Percentiles rank a stretch among this genome's conserved stretches.
phyloP scores from a whole-genome alignment of 805 yeast species.

The Wickerhamiella azyma region DNA sequence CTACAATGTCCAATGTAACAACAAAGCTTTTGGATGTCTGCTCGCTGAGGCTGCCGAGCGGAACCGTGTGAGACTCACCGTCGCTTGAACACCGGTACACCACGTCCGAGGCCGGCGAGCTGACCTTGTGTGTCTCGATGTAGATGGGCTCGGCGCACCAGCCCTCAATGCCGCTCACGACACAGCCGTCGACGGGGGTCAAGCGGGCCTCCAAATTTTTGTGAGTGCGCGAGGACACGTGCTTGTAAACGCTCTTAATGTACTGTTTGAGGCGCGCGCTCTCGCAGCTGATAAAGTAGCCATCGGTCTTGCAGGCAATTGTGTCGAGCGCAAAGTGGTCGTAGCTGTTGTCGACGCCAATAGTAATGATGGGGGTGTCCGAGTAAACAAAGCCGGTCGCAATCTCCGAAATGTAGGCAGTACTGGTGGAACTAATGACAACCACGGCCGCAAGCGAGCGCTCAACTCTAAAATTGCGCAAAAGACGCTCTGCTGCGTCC shows the following conservation, averaged over 20 bases:
- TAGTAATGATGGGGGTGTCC: constrained; percentile 4
- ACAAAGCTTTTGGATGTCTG: background rate
- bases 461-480: constrained; percentile 4
- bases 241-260: background rate
- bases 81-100: background rate
- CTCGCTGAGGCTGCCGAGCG: constrained; percentile 4
- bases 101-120: background rate
- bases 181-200: background rate
- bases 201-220: constrained; percentile 4
- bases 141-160: background rate
- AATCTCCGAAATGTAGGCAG: background rate
- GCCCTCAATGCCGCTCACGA: background rate
- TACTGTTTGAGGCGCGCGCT: background rate
- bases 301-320: background rate
- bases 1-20: background rate
- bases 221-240: constrained; percentile 2
- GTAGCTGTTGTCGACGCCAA: background rate
- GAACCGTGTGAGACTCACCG: background rate
- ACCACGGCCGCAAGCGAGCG: constrained; percentile 2
- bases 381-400: constrained; percentile 2
- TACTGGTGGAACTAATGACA: background rate
- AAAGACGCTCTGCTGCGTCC: background rate
- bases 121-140: background rate
- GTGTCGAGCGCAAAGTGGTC: background rate
- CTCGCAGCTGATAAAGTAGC: background rate